phyloP scores from a whole-genome alignment of 371 early-diverging fungal genomes.

The Circinella minor region DNA sequence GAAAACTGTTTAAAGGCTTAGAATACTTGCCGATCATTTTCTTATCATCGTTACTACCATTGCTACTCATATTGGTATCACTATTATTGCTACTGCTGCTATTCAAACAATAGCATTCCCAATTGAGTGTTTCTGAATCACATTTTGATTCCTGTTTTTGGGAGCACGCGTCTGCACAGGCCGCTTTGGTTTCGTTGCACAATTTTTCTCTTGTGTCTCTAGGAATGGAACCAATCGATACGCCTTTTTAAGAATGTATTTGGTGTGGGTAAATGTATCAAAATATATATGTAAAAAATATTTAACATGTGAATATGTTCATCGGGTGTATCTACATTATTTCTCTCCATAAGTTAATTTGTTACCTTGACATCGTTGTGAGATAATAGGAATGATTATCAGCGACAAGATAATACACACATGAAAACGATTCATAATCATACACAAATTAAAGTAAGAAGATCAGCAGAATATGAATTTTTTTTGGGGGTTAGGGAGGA shows the following conservation, averaged over 20 bases:
- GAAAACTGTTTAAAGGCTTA: neutral
- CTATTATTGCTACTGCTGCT: neutral
- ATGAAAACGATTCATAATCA: neutral
- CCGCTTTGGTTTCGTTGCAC: conserved; percentile 10
- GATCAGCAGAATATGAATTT: neutral
- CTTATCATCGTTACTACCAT: neutral
- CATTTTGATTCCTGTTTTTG: neutral
- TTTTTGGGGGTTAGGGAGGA: too few relatives aligned
- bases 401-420: neutral
- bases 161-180: conserved; percentile 12
- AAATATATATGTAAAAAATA: too few relatives aligned
- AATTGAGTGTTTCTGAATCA: neutral
- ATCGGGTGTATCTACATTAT: neutral
- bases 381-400: neutral
- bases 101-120: conserved; percentile 7
- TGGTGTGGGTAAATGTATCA: too few relatives aligned
- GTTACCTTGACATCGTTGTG: neutral
- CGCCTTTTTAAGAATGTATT: neutral
- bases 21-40: conserved; percentile 5
- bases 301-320: neutral
- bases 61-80: neutral
- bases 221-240: neutral
- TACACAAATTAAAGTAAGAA: neutral
- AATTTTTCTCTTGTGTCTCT: neutral
- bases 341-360: neutral